A percentile compares a stretch with the other conserved stretches of the same genome.
Conservation (phyloP, 2,329 filamentous ascomycete genomes). For the Nemania sp. region DNA sequence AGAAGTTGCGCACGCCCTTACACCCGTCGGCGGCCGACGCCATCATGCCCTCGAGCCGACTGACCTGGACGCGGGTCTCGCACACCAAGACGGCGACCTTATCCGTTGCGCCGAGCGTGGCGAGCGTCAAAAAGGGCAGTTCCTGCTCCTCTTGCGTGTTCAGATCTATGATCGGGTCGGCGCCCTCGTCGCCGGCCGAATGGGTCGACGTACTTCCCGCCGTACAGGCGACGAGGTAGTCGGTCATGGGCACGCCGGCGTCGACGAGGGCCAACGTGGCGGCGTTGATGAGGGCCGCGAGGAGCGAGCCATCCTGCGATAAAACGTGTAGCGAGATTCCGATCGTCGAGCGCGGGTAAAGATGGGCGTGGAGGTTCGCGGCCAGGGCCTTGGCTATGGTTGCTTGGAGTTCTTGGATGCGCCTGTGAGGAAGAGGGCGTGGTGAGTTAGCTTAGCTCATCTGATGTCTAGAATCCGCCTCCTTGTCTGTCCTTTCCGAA, state of each 20-base stretch:
- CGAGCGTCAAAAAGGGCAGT: conserved; percentile 85
- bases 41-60: conserved; percentile 86
- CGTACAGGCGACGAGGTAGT: conserved; percentile 87
- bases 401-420: conserved; percentile 78
- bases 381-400: conserved; percentile 79
- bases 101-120: conserved; percentile 74
- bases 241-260: conserved; percentile 92
- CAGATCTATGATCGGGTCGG: conserved; percentile 79
- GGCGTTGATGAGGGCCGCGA: conserved; percentile 90
- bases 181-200: conserved; percentile 65
- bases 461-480: neutral
- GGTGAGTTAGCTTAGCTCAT: conserved; percentile 7
- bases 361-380: conserved; percentile 77
- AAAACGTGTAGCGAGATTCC: conserved; percentile 83
- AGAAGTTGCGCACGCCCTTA: conserved; percentile 77
- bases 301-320: conserved; percentile 84
- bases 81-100: conserved; percentile 79
- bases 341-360: conserved; percentile 89
- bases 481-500: too few relatives aligned
- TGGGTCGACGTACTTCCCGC: conserved; percentile 77
- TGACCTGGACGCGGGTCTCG: conserved; percentile 85
- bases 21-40: conserved; percentile 91
- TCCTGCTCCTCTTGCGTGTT: conserved; percentile 84
- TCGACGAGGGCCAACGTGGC: conserved; percentile 90
- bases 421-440: conserved; percentile 52